These are phyloP conservation scores for Ogataea angusta DNA, from an alignment of 805 yeast species.

Conservation along the genomic window DNA sequence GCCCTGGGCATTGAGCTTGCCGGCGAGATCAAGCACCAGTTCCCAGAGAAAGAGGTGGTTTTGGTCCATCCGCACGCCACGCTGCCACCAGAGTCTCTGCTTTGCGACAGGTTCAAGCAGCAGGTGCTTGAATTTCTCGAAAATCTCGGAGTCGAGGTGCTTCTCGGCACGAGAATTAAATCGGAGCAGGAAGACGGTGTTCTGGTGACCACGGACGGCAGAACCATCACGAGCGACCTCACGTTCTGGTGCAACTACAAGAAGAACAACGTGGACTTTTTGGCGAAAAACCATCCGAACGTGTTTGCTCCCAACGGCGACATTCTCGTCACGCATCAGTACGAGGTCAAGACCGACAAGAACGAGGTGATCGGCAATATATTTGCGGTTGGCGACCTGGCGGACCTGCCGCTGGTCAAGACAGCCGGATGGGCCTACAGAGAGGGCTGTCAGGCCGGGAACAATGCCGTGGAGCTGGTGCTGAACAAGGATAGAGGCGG, in stretches of 20 bases:
- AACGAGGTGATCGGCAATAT: constrained; percentile 9
- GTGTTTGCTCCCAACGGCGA: constrained; percentile 11
- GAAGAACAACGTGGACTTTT: constrained; percentile 11
- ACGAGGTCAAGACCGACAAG: constrained; percentile 5
- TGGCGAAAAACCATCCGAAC: constrained; percentile 8
- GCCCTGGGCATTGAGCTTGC: constrained; percentile 51
- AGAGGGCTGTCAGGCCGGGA: constrained; percentile 11
- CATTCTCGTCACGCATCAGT: constrained; percentile 8
- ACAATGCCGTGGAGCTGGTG: constrained; percentile 7
- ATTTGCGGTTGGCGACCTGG: constrained; percentile 19
- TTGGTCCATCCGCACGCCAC: constrained; percentile 41
- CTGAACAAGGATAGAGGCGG: constrained; percentile 1
- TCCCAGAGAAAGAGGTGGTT: constrained; percentile 36
- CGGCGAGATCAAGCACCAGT: constrained; percentile 42
- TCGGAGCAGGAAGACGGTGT: constrained; percentile 4
- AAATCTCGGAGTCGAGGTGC: constrained; percentile 8
- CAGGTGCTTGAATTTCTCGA: constrained; percentile 4
- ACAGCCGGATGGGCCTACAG: constrained; percentile 21
- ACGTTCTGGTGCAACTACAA: constrained; percentile 16
- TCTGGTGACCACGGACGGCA: constrained; percentile 11
- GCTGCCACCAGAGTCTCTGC: constrained; percentile 36
- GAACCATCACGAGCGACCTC: constrained; percentile 8
- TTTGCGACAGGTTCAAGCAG: constrained; percentile 9
- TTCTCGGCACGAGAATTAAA: constrained; percentile 12
- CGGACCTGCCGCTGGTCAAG: constrained; percentile 12